A percentile compares a stretch with the other conserved stretches of the same genome.
These are phyloP conservation scores for Crepidotus variabilis DNA, from an alignment of 768 basidiomycete species.

Conservation along the genomic window DNA sequence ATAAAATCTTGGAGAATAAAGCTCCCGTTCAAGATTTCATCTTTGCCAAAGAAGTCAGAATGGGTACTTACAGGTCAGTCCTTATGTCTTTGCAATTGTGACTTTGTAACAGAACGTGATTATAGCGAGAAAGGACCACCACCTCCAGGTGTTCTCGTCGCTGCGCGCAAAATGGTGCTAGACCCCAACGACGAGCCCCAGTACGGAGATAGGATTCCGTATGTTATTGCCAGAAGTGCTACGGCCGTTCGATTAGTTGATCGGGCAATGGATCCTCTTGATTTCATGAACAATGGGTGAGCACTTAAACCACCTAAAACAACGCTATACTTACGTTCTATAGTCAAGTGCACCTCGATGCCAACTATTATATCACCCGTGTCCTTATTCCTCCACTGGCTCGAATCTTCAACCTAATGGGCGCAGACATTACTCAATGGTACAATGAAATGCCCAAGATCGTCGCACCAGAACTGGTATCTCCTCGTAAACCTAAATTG, in stretches of 20 bases:
- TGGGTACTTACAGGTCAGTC: constrained; percentile 87
- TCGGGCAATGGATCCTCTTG: constrained; percentile 69
- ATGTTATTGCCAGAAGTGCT: constrained; percentile 73
- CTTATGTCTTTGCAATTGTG: neutral
- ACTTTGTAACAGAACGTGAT: neutral
- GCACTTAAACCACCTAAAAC: constrained; percentile 10
- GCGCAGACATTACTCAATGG: constrained; percentile 85
- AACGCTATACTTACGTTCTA: neutral
- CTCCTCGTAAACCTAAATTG: constrained; percentile 24
- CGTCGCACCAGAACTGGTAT: constrained; percentile 27
- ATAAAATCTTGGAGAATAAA: constrained; percentile 75
- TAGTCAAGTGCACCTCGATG: constrained; percentile 77
- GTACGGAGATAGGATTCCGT: constrained; percentile 92
- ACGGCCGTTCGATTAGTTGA: constrained; percentile 67
- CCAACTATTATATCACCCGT: constrained; percentile 80
- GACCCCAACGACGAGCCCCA: constrained; percentile 85
- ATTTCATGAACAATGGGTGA: constrained; percentile 62
- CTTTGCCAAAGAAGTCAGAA: constrained; percentile 88
- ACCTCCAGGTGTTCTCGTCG: constrained; percentile 89
- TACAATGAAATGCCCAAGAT: constrained; percentile 81
- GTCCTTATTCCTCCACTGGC: constrained; percentile 89
- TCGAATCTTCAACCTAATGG: constrained; percentile 87
- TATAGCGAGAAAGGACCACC: constrained; percentile 78
- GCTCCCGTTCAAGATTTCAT: constrained; percentile 91
- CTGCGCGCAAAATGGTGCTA: constrained; percentile 64